Evolutionary conservation across 257 asterid species (phyloP), one percentile per base, ranked within the genome.

Genomic region (Solanum verrucosum): DNA sequence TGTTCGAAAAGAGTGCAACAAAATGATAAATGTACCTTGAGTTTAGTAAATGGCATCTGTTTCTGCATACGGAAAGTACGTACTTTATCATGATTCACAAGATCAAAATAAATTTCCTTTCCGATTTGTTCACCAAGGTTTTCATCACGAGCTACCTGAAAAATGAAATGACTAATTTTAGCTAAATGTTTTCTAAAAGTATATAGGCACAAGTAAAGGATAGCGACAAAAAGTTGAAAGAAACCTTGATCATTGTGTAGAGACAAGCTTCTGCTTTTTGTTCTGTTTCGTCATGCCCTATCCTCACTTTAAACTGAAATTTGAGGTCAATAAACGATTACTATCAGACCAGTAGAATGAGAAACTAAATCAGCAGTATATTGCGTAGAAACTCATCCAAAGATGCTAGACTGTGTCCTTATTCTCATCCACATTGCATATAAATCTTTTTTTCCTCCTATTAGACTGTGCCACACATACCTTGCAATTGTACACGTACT

Each of bases 21-120:
- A 4, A 60, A 46, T 34, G 65, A 25, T 79, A 67, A 68, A 75
- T 85, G 34, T 92, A 96, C 98, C 98, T 95, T 96, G 84, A 96
- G 95, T 89, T 88, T 65, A 85, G 85, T 92, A 89, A 96, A 95
- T n/a, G 96, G 88, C 38, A 88, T 87, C 65, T 95, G 95, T 56
- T 56, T 56, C 65, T 56, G 65, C 65, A 20, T 56, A 56, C 25
- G 4, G 0, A 87, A 40, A 34, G 87, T 87, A 81, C 89, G 94
- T 90, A 95, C 96, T 94, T 94, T 94, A 83, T 93, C 97, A 92
- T 93, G 98, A 89, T 96, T 96, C 74, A 96, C 98, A 70, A 96
- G 94, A 92, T 96, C 98, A 93, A 96, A 94, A 91, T 95, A 93
- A 89, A 93, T 91, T 16, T 95, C 95, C 88, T 84, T 92, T 42